Evolutionary conservation across 176 grass and related monocot genomes (phyloP), one percentile per base, ranked within the genome.

Genomic region (Oryza glaberrima): DNA sequence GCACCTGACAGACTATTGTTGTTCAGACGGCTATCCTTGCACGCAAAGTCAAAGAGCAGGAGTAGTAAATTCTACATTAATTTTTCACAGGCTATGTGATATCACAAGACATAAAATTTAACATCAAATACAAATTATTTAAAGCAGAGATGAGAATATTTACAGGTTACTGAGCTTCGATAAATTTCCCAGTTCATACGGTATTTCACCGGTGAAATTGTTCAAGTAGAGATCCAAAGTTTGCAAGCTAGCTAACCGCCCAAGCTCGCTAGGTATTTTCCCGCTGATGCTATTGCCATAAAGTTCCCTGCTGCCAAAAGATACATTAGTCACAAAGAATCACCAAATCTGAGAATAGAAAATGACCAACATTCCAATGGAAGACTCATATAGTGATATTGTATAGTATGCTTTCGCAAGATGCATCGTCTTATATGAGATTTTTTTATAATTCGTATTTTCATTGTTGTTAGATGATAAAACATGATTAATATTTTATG

Each of bases 141-240:
- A 17, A 48, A 23, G 30, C 48, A 13, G 44, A 40, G 36, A 26
- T 47, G 52, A 64, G 54, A 78, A 44, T 65, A 75, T 76, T 49
- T 89, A 89, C 87, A 89, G 69, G 61, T 84, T 84, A 36, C 7
- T 69, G 41, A 89, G 77, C 68, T 84, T 81, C 11, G 19, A 32
- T 80, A 89, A 71, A 28, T 75, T 76, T 22, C 87, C 87, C 70
- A 89, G 70, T 35, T 75, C 20, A 73, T 69, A 23, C 3, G 87
- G 87, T 84, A 89, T 89, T 15, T 35, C 3, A 14, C 82, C 87
- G 2, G 60, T 84, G 69, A 89, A 75, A 2, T 84, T 63, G 76
- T 89, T 89, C 26, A 89, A 69, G 4, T 89, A 89, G 20, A 89
- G 83, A 84, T 89, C 87, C 87, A 89, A 81, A 77, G 81, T 89